A percentile compares a stretch with the other conserved stretches of the same genome.
Evolutionary conservation across 257 asterid genomes (phyloP).

Genomic region (Marsdenia floribunda): DNA sequence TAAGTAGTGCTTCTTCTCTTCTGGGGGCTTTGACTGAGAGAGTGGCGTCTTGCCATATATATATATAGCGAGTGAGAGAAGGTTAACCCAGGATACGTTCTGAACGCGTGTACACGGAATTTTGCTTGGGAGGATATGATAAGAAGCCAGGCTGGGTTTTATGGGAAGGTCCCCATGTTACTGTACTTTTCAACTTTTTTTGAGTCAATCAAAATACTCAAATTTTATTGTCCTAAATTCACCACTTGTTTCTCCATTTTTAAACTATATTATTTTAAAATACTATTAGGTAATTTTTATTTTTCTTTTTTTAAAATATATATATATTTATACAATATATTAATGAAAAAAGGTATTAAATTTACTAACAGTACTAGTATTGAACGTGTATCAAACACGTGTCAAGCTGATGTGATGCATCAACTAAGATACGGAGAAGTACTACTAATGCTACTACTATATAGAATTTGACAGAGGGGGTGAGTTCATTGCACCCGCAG

Average conservation of each 20-base stretch:
- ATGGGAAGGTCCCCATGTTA: not conserved
- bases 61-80: not conserved
- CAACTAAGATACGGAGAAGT: not conserved
- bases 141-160: not conserved
- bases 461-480: not conserved
- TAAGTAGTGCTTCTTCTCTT: not conserved
- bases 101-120: constrained; percentile 12
- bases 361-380: not conserved
- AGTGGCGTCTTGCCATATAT: not conserved
- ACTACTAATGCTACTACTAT: too few relatives aligned
- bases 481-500: not conserved
- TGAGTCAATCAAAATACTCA: not conserved
- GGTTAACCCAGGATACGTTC: not conserved
- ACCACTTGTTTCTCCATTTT: too few relatives aligned
- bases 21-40: not conserved
- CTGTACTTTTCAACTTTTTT: not conserved
- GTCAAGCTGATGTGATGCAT: not conserved
- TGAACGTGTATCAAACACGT: not conserved
- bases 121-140: not conserved
- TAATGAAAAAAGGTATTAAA: too few relatives aligned
- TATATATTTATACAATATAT: too few relatives aligned
- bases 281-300: too few relatives aligned
- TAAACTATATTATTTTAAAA: too few relatives aligned
- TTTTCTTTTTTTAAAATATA: too few relatives aligned
- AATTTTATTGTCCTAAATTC: too few relatives aligned